Evolutionary conservation across 2,329 filamentous ascomycete genomes (phyloP).

Genomic region (Mariannaea elegans): DNA sequence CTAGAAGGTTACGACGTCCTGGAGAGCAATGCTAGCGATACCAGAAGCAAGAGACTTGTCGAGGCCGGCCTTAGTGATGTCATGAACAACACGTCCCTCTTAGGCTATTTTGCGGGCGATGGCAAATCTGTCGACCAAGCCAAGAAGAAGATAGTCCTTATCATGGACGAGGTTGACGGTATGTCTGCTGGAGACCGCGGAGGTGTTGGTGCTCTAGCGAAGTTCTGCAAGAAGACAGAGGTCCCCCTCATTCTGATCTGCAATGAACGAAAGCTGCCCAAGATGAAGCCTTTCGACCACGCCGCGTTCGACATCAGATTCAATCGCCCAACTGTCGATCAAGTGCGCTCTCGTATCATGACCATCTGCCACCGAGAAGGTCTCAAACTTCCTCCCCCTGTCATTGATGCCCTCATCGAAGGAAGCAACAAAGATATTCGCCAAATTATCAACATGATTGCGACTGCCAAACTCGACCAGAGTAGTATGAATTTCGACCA

Average conservation of each 20-base stretch:
- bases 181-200: slow-evolving; percentile 98
- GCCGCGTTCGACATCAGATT: slow-evolving; percentile 88
- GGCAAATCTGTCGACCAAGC: slow-evolving; percentile 79
- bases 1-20: slow-evolving; percentile 93
- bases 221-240: slow-evolving; percentile 93
- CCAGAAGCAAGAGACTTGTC: slow-evolving; percentile 93
- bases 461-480: slow-evolving; percentile 90
- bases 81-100: slow-evolving; percentile 90
- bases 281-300: slow-evolving; percentile 98
- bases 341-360: slow-evolving; percentile 90
- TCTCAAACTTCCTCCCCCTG: slow-evolving; percentile 81
- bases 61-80: slow-evolving; percentile 89
- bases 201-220: slow-evolving; percentile 91
- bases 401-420: slow-evolving; percentile 93
- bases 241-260: slow-evolving; percentile 97
- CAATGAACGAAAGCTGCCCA: slow-evolving; percentile 90
- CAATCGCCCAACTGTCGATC: slow-evolving; percentile 86
- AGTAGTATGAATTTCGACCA: slow-evolving; percentile 82
- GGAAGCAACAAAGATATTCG: slow-evolving; percentile 95
- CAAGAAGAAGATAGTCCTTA: slow-evolving; percentile 93
- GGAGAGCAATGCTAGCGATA: slow-evolving; percentile 95
- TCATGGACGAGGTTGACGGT: slow-evolving; percentile 99
- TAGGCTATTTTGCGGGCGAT: slow-evolving; percentile 88
- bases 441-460: slow-evolving; percentile 98
- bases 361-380: slow-evolving; percentile 95